phyloP scores from a whole-genome alignment of 2,329 filamentous ascomycete genomes.

The Leptographium flavum region DNA sequence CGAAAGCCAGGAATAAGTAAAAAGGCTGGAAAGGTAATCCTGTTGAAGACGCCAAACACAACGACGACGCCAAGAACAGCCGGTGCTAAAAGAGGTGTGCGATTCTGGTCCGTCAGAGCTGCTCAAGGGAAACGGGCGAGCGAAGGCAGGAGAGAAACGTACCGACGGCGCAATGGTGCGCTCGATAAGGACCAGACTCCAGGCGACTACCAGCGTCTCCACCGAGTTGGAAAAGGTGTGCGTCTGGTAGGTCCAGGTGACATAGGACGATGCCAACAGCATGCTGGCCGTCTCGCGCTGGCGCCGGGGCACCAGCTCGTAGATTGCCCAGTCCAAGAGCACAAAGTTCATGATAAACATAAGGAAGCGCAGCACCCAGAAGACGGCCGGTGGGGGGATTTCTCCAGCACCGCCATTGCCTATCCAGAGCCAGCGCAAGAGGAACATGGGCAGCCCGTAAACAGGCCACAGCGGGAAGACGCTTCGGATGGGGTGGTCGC shows the following conservation, averaged over 20 bases:
- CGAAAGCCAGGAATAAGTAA: constrained; percentile 70
- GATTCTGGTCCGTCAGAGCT: constrained; percentile 27
- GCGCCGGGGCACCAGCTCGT: constrained; percentile 71
- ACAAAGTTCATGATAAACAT: constrained; percentile 97
- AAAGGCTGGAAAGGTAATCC: constrained; percentile 94
- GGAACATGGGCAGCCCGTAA: constrained; percentile 85
- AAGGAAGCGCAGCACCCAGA: constrained; percentile 73
- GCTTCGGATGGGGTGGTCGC: constrained; percentile 77
- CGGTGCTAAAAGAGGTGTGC: constrained; percentile 64
- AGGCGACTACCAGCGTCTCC: constrained; percentile 83
- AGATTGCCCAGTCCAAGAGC: constrained; percentile 91
- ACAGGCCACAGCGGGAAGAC: constrained; percentile 93
- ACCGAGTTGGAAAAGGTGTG: constrained; percentile 98
- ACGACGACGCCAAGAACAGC: constrained; percentile 65
- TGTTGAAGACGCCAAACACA: constrained; percentile 84
- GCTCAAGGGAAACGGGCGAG: constrained; percentile 40
- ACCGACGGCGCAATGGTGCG: constrained; percentile 53
- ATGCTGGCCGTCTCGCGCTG: constrained; percentile 61
- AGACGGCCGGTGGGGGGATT: constrained; percentile 72
- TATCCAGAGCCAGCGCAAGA: constrained; percentile 84
- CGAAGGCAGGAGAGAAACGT: background rate
- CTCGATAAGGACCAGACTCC: constrained; percentile 84
- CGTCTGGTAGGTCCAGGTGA: constrained; percentile 97
- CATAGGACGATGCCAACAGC: constrained; percentile 87
- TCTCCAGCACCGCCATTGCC: constrained; percentile 64